Conservation (phyloP, 129 eudicot genomes). For the Chrysanthemum makinoi region DNA sequence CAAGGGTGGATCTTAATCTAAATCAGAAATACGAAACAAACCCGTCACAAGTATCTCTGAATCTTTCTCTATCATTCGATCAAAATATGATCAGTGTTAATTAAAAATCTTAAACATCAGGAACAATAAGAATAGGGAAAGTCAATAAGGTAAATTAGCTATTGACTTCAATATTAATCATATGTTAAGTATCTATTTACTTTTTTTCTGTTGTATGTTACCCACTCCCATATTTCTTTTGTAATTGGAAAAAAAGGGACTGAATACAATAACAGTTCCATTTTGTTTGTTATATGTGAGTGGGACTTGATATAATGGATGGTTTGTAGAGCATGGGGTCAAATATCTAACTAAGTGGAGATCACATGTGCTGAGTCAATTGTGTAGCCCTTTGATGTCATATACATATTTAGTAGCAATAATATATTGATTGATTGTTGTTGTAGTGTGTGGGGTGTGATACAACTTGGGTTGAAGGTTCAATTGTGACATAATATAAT, state of each 20-base stretch:
- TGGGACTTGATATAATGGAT: conserved; percentile 30
- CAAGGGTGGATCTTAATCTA: conserved; percentile 30
- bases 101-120: conserved; percentile 3
- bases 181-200: conserved; percentile 21
- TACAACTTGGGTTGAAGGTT: background rate
- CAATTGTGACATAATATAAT: too few relatives aligned
- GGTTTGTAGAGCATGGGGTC: conserved; percentile 21
- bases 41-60: conserved; percentile 27
- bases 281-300: conserved; percentile 24
- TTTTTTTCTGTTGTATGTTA: conserved; percentile 17
- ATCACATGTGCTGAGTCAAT: conserved; percentile 24
- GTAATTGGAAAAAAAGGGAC: conserved; percentile 6
- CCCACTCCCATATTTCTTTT: conserved; percentile 19
- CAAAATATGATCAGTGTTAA: conserved; percentile 42
- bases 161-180: conserved; percentile 28
- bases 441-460: background rate
- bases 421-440: background rate
- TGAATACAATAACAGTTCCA: conserved; percentile 22
- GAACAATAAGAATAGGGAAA: conserved; percentile 28
- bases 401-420: background rate
- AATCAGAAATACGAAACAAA: conserved; percentile 28
- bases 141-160: conserved; percentile 41
- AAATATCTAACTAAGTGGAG: conserved; percentile 20
- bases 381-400: background rate
- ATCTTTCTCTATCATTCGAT: conserved; percentile 36